Evolutionary conservation across 805 yeast genomes (phyloP).

Genomic region (Priceomyces medius): DNA sequence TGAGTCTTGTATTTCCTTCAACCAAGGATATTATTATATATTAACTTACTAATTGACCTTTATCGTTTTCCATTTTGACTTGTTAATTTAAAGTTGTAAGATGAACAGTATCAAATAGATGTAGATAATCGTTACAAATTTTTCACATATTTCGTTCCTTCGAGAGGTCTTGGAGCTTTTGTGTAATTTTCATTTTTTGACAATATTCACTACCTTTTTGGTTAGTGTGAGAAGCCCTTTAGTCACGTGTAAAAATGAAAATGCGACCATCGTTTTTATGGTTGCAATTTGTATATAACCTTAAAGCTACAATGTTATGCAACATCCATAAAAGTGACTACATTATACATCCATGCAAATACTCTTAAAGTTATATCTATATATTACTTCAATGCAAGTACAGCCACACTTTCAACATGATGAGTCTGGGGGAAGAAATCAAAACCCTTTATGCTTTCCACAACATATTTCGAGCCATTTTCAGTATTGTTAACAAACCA

Average conservation of each 20-base stretch:
- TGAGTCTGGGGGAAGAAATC: conserved; percentile 97
- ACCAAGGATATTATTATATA: no score
- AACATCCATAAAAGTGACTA: no score
- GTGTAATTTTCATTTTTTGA: neutral
- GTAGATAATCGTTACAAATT: conserved; percentile 1
- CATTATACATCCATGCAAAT: neutral
- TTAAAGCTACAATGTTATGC: no score
- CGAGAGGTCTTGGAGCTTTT: neutral
- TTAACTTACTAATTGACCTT: conserved; percentile 95
- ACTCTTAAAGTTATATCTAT: neutral
- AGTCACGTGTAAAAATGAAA: neutral
- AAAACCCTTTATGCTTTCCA: conserved; percentile 88
- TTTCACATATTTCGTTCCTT: conserved; percentile 6
- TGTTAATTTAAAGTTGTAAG: conserved; percentile 7
- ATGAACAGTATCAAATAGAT: conserved; percentile 3
- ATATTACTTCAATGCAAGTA: conserved; percentile 36
- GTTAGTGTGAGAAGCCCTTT: neutral
- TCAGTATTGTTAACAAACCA: conserved; percentile 69
- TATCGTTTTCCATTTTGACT: conserved; percentile 98
- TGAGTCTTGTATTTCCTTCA: no score
- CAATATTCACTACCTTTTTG: neutral
- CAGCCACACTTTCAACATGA: conserved; percentile 88
- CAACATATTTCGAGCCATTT: conserved; percentile 59
- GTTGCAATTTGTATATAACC: no score
- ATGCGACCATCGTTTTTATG: no score